A percentile compares a stretch with the other conserved stretches of the same genome.
These are phyloP conservation scores for Kuraishia molischiana DNA, from an alignment of 805 yeast genomes.

Conservation along the genomic window DNA sequence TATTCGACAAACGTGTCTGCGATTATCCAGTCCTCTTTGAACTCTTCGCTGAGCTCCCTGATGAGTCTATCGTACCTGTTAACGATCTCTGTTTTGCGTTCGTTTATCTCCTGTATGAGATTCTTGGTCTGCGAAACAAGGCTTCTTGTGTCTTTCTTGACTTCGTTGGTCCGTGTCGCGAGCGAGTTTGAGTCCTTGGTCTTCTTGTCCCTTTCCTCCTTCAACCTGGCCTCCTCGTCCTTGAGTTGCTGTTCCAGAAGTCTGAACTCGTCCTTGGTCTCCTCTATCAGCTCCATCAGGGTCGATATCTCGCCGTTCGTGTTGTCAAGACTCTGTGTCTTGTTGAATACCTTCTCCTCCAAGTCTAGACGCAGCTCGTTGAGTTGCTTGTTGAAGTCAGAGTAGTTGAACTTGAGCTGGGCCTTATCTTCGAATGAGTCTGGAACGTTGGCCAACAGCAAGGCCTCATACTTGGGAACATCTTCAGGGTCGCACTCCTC, in stretches of 20 bases:
- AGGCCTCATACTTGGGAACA: neutral
- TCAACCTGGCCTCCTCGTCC: constrained; percentile 52
- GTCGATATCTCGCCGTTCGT: neutral
- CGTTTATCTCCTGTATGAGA: neutral
- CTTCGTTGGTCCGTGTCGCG: constrained; percentile 25
- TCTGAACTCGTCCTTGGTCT: constrained; percentile 21
- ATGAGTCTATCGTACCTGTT: neutral
- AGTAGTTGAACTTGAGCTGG: neutral
- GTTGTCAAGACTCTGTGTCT: neutral
- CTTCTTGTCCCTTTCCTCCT: constrained; percentile 49
- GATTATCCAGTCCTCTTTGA: neutral
- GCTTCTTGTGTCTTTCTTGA: neutral
- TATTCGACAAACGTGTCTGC: neutral
- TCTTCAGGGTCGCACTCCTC: neutral
- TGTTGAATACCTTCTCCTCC: neutral
- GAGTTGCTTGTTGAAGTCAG: neutral
- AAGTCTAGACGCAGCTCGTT: neutral
- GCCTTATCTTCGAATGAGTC: neutral
- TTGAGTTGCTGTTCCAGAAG: constrained; percentile 43
- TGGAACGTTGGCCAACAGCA: neutral
- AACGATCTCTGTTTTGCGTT: neutral
- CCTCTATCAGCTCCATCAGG: neutral
- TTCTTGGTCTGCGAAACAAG: neutral
- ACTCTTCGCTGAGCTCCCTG: neutral
- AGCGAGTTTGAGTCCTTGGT: constrained; percentile 29